Base-by-base conservation (phyloP, 1,284 basidiomycete species). In the Moesziomyces parantarcticus region DNA sequence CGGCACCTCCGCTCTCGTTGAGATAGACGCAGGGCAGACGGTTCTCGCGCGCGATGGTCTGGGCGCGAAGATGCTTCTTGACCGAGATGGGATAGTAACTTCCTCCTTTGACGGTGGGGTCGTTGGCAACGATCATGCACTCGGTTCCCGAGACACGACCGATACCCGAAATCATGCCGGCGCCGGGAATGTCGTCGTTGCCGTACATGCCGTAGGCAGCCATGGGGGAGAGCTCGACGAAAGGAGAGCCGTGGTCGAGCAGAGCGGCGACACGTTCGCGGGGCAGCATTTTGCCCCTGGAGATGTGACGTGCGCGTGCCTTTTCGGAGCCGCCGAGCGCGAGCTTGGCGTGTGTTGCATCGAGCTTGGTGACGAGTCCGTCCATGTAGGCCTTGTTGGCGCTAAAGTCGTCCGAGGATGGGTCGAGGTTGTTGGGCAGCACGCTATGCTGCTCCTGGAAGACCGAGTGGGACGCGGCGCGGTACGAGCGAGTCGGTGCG, bases 21-120 rank as follows among this genome's bases (percentile, higher is more conserved):
- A 97, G 88, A 84, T 97, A 97, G 50, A 97, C 89, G 83, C 94
- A 97, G 3, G 94, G 94, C 45, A 97, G 85, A 3, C 90, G 88
- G 83, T 97, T 92, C 85, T 97, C 93, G 62, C 90, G 87, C 14
- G 94, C 94, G 72, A 97, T 91, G 83, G 95, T 92, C 83, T 97
- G 95, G 0, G 94, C 94, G 41, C 94, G 89, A 22, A 97, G 86
- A 82, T 97, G 94, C 84, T 97, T 97, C 89, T 97, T 97, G 74
- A 94, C 92, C 10, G 94, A 95, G 63, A 97, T 86, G 14, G 94
- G 94, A 82, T 94, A 94, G 53, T 77, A 79, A 40, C 71, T 67
- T 39, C 75, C 77, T 29, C 75, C 75, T 26, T 79, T 76, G 46
- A 79, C 73, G 22, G 79, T 78, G 26, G 94, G 92, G 82, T 97